Conservation (phyloP, 805 yeast genomes). For the Scheffersomyces lignosus region DNA sequence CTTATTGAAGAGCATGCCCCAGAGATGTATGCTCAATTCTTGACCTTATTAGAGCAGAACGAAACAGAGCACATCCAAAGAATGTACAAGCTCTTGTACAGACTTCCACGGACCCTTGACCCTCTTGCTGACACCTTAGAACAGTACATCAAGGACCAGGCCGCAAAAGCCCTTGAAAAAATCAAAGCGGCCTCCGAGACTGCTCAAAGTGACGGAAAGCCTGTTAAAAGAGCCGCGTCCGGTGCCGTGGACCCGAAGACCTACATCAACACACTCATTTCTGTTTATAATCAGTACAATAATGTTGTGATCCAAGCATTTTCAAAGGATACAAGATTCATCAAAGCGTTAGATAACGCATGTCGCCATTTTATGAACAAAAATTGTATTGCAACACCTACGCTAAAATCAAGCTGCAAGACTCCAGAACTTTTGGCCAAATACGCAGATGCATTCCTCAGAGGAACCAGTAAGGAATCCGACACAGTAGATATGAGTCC, state of each 20-base stretch:
- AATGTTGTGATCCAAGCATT: conserved; percentile 66
- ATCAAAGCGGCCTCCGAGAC: conserved; percentile 36
- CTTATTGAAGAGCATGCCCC: conserved; percentile 78
- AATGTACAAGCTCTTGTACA: conserved; percentile 70
- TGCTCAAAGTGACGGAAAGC: conserved; percentile 15
- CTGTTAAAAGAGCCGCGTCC: conserved; percentile 16
- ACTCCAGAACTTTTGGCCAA: conserved; percentile 92
- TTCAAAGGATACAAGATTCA: conserved; percentile 71
- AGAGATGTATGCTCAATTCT: conserved; percentile 74
- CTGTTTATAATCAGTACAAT: conserved; percentile 67
- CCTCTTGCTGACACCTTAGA: conserved; percentile 76
- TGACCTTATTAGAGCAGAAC: conserved; percentile 69
- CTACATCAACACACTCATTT: conserved; percentile 75
- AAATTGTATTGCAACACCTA: conserved; percentile 75
- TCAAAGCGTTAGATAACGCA: conserved; percentile 85
- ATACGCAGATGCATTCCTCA: conserved; percentile 81
- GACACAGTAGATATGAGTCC: conserved; percentile 72
- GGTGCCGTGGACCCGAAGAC: conserved; percentile 65
- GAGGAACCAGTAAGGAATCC: conserved; percentile 67
- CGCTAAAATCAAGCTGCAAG: conserved; percentile 59
- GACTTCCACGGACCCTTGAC: conserved; percentile 77
- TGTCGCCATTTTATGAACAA: conserved; percentile 81
- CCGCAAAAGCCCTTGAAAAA: conserved; percentile 54
- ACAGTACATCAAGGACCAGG: conserved; percentile 59
- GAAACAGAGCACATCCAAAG: conserved; percentile 72